Evolutionary conservation across 768 basidiomycete genomes (phyloP).

Genomic region (Suillus bovinus): DNA sequence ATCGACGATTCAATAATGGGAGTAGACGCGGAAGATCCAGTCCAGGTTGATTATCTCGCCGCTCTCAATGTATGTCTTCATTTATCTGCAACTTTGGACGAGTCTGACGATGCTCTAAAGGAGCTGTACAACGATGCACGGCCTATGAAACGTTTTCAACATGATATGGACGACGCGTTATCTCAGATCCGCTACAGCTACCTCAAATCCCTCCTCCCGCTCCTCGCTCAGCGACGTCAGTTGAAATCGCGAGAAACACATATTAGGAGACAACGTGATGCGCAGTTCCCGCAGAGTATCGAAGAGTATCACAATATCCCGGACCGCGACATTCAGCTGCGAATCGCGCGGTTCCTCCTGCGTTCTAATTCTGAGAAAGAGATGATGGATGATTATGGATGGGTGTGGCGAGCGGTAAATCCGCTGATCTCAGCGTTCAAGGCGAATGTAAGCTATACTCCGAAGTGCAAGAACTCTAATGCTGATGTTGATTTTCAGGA

Average conservation of each 20-base stretch:
- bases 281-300: slow-evolving; percentile 33
- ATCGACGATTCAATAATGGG: slow-evolving; percentile 29
- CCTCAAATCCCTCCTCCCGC: slow-evolving; percentile 23
- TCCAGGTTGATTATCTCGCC: slow-evolving; percentile 27
- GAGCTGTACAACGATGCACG: slow-evolving; percentile 19
- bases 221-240: slow-evolving; percentile 13
- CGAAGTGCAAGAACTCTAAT: neutral
- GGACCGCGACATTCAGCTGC: slow-evolving; percentile 46
- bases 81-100: neutral
- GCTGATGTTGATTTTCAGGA: slow-evolving; percentile 13
- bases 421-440: slow-evolving; percentile 43
- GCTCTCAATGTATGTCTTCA: slow-evolving; percentile 22
- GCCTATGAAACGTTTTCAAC: slow-evolving; percentile 21
- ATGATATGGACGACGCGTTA: slow-evolving; percentile 31
- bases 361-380: slow-evolving; percentile 37
- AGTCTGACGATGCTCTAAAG: slow-evolving; percentile 14
- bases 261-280: slow-evolving; percentile 29
- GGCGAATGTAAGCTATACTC: slow-evolving; percentile 38
- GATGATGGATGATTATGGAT: slow-evolving; percentile 49
- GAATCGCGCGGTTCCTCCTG: slow-evolving; percentile 49
- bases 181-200: slow-evolving; percentile 32
- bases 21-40: slow-evolving; percentile 25
- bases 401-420: slow-evolving; percentile 51
- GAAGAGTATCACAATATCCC: slow-evolving; percentile 31
- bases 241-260: slow-evolving; percentile 23